Evolutionary conservation across 106 monocot species (phyloP).

Genomic region (Acanthochlamys bracteata): DNA sequence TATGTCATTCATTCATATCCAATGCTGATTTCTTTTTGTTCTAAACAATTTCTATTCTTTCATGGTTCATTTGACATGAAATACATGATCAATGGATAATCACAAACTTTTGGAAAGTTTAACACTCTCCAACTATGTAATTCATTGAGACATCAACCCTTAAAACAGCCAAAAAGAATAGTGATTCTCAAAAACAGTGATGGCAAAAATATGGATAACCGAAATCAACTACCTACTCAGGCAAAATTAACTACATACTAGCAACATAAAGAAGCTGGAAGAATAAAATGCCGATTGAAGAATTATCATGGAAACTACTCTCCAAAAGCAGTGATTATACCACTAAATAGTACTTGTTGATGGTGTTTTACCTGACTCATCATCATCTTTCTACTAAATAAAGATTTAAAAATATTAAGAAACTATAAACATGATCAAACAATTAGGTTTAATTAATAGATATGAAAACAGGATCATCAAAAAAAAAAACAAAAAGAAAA

Average conservation of each 20-base stretch:
- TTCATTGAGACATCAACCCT: too few relatives aligned
- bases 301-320: constrained; percentile 8
- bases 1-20: too few relatives aligned
- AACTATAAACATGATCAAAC: background rate
- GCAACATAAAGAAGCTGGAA: background rate
- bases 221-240: background rate
- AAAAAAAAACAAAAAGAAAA: background rate
- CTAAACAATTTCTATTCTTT: too few relatives aligned
- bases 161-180: too few relatives aligned
- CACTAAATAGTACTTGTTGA: constrained; percentile 87
- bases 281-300: background rate
- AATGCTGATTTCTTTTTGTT: too few relatives aligned
- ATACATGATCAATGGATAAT: too few relatives aligned
- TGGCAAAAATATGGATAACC: too few relatives aligned
- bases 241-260: background rate
- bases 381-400: constrained; percentile 45
- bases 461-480: background rate
- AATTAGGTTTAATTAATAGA: too few relatives aligned
- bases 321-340: constrained; percentile 96
- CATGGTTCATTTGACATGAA: too few relatives aligned
- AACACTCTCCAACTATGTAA: too few relatives aligned
- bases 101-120: too few relatives aligned
- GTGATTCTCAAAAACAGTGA: too few relatives aligned
- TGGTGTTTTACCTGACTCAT: constrained; percentile 85
- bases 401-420: constrained; percentile 11